phyloP scores from a whole-genome alignment of 1,284 basidiomycete genomes.

The Chalciporus sp. region DNA sequence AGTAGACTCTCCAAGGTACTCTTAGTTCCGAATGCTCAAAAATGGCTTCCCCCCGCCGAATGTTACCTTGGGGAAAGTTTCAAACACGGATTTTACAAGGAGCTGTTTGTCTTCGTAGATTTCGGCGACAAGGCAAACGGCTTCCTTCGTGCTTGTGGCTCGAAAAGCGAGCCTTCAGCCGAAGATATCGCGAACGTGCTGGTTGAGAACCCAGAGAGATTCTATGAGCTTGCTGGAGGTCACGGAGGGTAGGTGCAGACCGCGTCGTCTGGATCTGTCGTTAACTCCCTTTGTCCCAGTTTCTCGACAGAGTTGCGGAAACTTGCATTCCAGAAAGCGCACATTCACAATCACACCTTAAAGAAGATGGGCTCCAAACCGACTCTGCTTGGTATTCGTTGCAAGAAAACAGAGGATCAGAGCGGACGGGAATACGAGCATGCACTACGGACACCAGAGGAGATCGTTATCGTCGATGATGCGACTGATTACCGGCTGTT shows the following conservation, averaged over 20 bases:
- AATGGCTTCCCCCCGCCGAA: not conserved
- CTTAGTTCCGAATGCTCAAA: not conserved
- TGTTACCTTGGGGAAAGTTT: conserved; percentile 1
- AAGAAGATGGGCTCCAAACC: not conserved
- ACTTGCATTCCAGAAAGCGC: not conserved
- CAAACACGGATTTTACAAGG: conserved; percentile 51
- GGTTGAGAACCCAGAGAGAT: not conserved
- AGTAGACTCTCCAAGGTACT: not conserved
- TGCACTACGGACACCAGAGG: not conserved
- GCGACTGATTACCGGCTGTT: conserved; percentile 4
- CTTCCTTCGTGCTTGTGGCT: conserved; percentile 85
- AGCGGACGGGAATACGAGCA: not conserved
- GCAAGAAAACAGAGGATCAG: not conserved
- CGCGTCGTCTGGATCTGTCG: too few species aligned
- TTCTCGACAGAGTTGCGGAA: conserved; percentile 1
- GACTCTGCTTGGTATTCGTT: not conserved
- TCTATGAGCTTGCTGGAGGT: not conserved
- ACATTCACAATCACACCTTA: conserved; percentile 1
- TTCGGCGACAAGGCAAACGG: conserved; percentile 80
- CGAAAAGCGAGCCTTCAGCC: conserved; percentile 82
- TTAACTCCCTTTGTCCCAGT: not conserved
- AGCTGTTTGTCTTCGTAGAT: conserved; percentile 83
- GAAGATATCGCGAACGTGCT: conserved; percentile 67
- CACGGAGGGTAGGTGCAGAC: not conserved
- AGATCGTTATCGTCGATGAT: conserved; percentile 12